These are phyloP conservation scores for Tylopilus balloui DNA, from an alignment of 768 basidiomycete species.

Conservation along the genomic window DNA sequence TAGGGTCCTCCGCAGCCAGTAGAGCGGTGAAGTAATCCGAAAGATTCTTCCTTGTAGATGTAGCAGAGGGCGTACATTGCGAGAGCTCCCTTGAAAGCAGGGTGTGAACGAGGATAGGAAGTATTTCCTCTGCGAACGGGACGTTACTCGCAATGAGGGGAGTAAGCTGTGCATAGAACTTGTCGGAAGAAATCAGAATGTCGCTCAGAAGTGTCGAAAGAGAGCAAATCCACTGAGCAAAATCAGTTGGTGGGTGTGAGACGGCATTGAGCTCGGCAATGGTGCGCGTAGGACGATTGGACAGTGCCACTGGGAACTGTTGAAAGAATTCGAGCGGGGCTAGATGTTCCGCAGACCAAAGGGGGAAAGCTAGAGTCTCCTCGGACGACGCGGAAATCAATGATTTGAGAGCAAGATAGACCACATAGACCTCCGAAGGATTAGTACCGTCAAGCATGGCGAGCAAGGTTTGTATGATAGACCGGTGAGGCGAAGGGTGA, in stretches of 20 bases:
- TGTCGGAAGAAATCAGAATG: conserved; percentile 46
- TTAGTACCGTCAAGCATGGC: conserved; percentile 52
- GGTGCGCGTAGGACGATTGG: conserved; percentile 27
- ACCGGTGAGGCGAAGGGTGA: conserved; percentile 38
- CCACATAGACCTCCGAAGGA: conserved; percentile 46
- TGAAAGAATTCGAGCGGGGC: conserved; percentile 47
- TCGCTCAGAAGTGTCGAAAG: conserved; percentile 57
- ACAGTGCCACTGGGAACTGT: conserved; percentile 38
- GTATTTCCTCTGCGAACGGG: conserved; percentile 57
- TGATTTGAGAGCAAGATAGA: conserved; percentile 63
- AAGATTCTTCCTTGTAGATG: conserved; percentile 18
- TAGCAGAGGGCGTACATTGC: neutral
- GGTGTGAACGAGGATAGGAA: conserved; percentile 75
- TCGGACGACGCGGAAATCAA: conserved; percentile 41
- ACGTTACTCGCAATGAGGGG: conserved; percentile 52
- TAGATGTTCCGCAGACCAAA: conserved; percentile 40
- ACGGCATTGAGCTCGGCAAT: conserved; percentile 36
- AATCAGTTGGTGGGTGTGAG: conserved; percentile 44
- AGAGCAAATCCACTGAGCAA: conserved; percentile 57
- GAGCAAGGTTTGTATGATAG: conserved; percentile 52
- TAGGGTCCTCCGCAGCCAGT: conserved; percentile 24
- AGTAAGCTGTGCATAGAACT: conserved; percentile 66
- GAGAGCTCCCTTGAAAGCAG: conserved; percentile 41
- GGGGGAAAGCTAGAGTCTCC: conserved; percentile 26
- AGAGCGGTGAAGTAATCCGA: conserved; percentile 23